Percentiles rank a stretch among this genome's conserved stretches.
Evolutionary conservation across 306 rosid species (phyloP).

Genomic region (Prunus mume): DNA sequence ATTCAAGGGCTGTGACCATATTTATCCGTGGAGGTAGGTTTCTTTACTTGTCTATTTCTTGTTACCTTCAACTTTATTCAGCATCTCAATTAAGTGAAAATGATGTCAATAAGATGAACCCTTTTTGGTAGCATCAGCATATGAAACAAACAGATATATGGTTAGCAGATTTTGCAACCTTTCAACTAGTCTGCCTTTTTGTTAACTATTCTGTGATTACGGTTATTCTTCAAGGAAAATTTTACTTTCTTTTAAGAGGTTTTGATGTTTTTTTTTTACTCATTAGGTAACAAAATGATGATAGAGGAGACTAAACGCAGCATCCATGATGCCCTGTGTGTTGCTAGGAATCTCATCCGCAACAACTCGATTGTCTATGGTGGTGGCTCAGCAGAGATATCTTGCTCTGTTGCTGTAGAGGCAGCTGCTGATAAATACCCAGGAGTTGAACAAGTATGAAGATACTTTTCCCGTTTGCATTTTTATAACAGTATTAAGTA

Average conservation of each 20-base stretch:
- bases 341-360: conserved; percentile 96
- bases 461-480: background rate
- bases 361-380: conserved; percentile 96
- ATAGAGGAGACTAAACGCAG: conserved; percentile 99
- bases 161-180: background rate
- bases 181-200: background rate
- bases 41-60: background rate
- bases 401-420: conserved; percentile 86
- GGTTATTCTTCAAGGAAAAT: background rate
- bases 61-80: background rate
- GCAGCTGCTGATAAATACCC: conserved; percentile 90
- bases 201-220: background rate
- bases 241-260: conserved; percentile 6
- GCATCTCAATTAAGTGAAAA: background rate
- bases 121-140: background rate
- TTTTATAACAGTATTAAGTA: background rate
- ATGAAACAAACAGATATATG: background rate
- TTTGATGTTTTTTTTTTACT: conserved; percentile 21
- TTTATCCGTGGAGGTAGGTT: conserved; percentile 88
- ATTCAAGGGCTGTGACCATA: conserved; percentile 89
- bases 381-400: conserved; percentile 95
- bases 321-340: conserved; percentile 91
- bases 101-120: background rate
- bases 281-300: conserved; percentile 92
- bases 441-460: conserved; percentile 89